phyloP scores from a whole-genome alignment of 208 protist genomes.

The Leishmania aethiopica region DNA sequence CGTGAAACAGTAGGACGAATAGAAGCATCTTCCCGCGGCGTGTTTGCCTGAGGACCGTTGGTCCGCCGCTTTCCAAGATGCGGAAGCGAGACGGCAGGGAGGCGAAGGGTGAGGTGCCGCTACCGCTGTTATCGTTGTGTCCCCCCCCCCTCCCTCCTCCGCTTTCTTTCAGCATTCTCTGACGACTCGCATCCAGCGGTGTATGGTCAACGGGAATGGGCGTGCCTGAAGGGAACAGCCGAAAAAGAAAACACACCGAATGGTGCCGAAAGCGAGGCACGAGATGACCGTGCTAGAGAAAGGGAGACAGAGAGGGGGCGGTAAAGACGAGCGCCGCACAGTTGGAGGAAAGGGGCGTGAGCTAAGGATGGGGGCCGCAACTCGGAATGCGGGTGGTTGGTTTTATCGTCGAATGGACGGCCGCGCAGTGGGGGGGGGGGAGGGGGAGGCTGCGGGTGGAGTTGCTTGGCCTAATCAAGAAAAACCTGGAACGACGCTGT shows the following conservation, averaged over 20 bases:
- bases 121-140: neutral
- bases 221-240: neutral
- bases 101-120: neutral
- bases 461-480: neutral
- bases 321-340: neutral
- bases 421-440: no score
- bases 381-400: no score
- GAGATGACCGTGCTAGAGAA: neutral
- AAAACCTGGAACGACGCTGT: neutral
- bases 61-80: neutral
- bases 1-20: slow-evolving; percentile 5
- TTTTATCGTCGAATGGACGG: neutral
- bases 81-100: neutral
- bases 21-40: neutral
- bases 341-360: neutral
- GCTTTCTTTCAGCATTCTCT: neutral
- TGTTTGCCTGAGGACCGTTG: neutral
- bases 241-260: neutral
- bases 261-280: no score
- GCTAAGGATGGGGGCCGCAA: neutral
- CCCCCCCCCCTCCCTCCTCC: neutral
- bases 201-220: neutral
- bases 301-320: neutral
- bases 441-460: neutral
- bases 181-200: neutral